phyloP scores from a whole-genome alignment of 2,329 filamentous ascomycete genomes.

The Cladosporium cucumerinum region DNA sequence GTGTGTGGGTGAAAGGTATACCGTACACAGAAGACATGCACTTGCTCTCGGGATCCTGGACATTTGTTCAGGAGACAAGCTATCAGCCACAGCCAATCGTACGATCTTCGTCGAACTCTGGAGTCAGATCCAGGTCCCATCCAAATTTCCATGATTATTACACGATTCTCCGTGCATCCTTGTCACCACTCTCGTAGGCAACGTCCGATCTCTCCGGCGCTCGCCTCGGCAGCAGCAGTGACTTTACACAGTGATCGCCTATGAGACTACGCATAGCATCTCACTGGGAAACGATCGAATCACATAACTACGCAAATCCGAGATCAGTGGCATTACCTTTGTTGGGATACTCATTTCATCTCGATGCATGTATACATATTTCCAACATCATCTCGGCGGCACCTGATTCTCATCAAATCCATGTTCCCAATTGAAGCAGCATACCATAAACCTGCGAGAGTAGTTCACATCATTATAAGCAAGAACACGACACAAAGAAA shows the following conservation, averaged over 20 bases:
- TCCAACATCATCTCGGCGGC: background rate
- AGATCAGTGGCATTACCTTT: too few relatives aligned
- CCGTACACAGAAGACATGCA: background rate
- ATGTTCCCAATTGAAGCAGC: background rate
- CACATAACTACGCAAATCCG: too few relatives aligned
- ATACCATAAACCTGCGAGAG: background rate
- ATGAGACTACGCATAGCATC: background rate
- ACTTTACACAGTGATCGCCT: background rate
- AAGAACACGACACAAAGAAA: background rate
- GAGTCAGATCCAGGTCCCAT: too few relatives aligned
- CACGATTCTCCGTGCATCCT: too few relatives aligned
- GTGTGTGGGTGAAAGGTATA: background rate
- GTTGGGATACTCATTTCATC: too few relatives aligned
- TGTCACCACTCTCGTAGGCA: background rate
- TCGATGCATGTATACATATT: too few relatives aligned
- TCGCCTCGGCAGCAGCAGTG: background rate
- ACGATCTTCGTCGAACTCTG: background rate
- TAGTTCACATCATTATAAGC: background rate
- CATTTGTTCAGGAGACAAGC: too few relatives aligned
- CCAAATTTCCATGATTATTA: background rate
- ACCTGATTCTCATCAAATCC: background rate
- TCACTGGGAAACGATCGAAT: too few relatives aligned
- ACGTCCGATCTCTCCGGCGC: background rate
- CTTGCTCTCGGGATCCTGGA: background rate
- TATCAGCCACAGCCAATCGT: background rate